phyloP scores from a whole-genome alignment of 2,329 filamentous ascomycete genomes.

The Tolypocladium inflatum region DNA sequence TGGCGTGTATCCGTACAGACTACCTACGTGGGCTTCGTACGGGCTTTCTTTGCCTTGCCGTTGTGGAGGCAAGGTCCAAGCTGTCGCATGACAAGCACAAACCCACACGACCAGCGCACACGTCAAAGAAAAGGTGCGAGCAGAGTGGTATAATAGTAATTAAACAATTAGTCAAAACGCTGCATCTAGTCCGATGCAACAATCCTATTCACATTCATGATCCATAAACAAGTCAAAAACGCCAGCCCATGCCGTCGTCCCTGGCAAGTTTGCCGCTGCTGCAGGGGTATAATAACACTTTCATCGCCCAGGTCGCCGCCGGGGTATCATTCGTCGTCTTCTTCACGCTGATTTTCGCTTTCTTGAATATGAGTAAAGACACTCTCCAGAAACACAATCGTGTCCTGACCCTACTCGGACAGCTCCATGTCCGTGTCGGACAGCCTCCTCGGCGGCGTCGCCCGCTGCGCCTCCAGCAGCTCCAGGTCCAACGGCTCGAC shows the following conservation, averaged over 20 bases:
- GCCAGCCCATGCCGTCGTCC: not conserved
- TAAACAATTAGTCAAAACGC: not conserved
- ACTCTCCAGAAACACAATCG: not conserved
- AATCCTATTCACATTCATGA: not conserved
- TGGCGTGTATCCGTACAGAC: too few species aligned
- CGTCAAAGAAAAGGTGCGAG: too few species aligned
- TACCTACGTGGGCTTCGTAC: too few species aligned
- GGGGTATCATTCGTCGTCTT: not conserved
- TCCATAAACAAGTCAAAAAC: not conserved
- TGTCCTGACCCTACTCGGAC: not conserved
- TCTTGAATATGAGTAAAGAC: not conserved
- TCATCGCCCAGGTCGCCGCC: not conserved
- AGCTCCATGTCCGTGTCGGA: not conserved
- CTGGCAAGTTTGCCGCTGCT: not conserved
- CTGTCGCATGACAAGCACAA: too few species aligned
- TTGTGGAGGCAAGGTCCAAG: too few species aligned
- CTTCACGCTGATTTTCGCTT: not conserved
- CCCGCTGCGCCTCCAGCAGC: constrained; percentile 15
- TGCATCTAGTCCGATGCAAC: not conserved
- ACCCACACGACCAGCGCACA: too few species aligned
- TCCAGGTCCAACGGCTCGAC: constrained; percentile 24
- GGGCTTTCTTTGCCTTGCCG: too few species aligned
- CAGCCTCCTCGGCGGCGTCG: constrained; percentile 5
- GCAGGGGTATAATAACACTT: not conserved
- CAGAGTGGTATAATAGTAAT: not conserved